phyloP scores from a whole-genome alignment of 176 grass and related monocot genomes.

The Zoysia pacifica region DNA sequence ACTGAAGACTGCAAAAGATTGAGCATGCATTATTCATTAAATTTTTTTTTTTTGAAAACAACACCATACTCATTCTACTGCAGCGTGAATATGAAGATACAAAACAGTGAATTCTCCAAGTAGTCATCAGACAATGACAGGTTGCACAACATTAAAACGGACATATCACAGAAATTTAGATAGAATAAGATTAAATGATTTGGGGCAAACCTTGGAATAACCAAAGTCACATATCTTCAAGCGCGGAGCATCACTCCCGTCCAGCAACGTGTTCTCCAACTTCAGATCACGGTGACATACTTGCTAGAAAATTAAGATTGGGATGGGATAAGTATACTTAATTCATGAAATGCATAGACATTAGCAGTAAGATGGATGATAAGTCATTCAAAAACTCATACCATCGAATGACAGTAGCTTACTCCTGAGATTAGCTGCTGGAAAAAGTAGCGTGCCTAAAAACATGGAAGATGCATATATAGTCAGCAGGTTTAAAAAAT shows the following conservation, averaged over 20 bases:
- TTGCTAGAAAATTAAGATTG: conserved; percentile 78
- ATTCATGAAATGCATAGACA: conserved; percentile 11
- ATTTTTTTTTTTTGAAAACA: too few species aligned
- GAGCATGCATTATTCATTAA: conserved; percentile 6
- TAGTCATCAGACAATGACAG: not conserved
- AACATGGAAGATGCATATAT: conserved; percentile 2
- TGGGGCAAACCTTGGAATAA: conserved; percentile 80
- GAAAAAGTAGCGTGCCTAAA: conserved; percentile 94
- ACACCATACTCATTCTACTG: conserved; percentile 9
- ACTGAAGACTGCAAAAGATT: conserved; percentile 67
- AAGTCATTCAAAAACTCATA: conserved; percentile 48
- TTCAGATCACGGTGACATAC: conserved; percentile 99
- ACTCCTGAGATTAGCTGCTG: conserved; percentile 99
- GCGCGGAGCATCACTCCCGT: conserved; percentile 88
- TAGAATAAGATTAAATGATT: conserved; percentile 24
- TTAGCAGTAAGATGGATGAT: conserved; percentile 30
- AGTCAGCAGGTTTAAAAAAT: conserved; percentile 6
- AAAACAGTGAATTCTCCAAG: conserved; percentile 11
- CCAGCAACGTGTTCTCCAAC: conserved; percentile 90
- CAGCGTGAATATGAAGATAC: not conserved
- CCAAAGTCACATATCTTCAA: conserved; percentile 98
- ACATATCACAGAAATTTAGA: not conserved
- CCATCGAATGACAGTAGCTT: conserved; percentile 98
- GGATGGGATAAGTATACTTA: conserved; percentile 29
- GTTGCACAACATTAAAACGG: conserved; percentile 17